Conservation (phyloP, 2,329 filamentous ascomycete genomes). For the Blastomyces gilchristii region DNA sequence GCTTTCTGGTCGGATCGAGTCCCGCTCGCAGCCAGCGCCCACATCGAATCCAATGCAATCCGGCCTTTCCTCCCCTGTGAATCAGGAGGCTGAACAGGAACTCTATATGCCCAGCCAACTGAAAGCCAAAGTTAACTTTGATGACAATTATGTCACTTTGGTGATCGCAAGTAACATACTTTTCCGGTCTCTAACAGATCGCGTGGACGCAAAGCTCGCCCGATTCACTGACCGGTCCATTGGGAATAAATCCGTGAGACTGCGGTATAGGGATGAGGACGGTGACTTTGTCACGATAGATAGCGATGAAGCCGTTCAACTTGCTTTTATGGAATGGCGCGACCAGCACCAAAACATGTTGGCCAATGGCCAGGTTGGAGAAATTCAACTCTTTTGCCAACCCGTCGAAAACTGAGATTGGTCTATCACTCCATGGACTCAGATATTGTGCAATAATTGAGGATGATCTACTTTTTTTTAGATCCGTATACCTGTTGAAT, state of each 20-base stretch:
- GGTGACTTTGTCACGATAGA: constrained; percentile 89
- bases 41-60: constrained; percentile 16
- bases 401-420: constrained; percentile 31
- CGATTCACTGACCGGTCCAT: constrained; percentile 78
- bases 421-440: background rate
- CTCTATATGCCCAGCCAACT: constrained; percentile 59
- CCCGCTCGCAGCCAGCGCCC: constrained; percentile 15
- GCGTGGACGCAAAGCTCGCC: constrained; percentile 89
- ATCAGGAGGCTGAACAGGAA: constrained; percentile 28
- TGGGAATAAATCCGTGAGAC: constrained; percentile 66
- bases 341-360: constrained; percentile 58
- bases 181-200: constrained; percentile 85
- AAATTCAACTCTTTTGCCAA: constrained; percentile 79
- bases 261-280: constrained; percentile 87
- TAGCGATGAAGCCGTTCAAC: constrained; percentile 91
- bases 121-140: constrained; percentile 91
- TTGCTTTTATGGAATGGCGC: constrained; percentile 89
- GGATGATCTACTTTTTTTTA: background rate
- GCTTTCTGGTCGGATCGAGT: constrained; percentile 22
- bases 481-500: constrained; percentile 10
- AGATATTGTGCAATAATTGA: background rate
- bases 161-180: constrained; percentile 93
- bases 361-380: constrained; percentile 61
- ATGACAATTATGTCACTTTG: constrained; percentile 86
- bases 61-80: constrained; percentile 25